These are phyloP conservation scores for Penstemon davidsonii DNA, from an alignment of 257 asterid species.

Conservation along the genomic window DNA sequence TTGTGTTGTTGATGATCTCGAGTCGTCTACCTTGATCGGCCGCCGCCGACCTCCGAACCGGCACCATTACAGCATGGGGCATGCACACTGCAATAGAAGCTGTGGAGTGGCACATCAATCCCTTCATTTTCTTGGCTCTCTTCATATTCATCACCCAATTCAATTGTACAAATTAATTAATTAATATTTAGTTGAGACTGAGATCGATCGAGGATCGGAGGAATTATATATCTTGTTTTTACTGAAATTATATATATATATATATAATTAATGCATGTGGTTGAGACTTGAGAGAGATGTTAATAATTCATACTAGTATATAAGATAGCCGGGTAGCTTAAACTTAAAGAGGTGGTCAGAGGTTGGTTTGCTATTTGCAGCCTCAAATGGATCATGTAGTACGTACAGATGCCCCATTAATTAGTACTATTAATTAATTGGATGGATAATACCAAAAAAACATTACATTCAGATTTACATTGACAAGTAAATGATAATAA, in stretches of 20 bases:
- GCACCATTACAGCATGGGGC: slow-evolving; percentile 35
- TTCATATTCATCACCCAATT: slow-evolving; percentile 35
- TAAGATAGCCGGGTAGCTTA: too few relatives aligned
- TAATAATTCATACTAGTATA: too few relatives aligned
- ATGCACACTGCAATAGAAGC: slow-evolving; percentile 62
- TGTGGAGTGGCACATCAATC: slow-evolving; percentile 61
- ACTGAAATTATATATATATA: too few relatives aligned
- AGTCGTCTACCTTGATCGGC: slow-evolving; percentile 24
- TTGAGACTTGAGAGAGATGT: too few relatives aligned
- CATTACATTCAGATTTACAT: too few relatives aligned
- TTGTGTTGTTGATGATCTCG: slow-evolving; percentile 26
- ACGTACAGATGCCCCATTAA: neutral
- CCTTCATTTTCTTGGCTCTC: slow-evolving; percentile 55
- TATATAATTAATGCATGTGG: too few relatives aligned
- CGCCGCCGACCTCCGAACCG: slow-evolving; percentile 39
- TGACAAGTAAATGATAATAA: too few relatives aligned
- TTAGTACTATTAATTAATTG: too few relatives aligned
- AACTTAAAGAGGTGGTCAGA: neutral
- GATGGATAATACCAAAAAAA: too few relatives aligned
- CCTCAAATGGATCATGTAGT: neutral
- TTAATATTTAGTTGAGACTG: too few relatives aligned
- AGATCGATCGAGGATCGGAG: too few relatives aligned
- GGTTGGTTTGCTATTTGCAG: slow-evolving; percentile 17
- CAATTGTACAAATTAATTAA: neutral
- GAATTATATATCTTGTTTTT: too few relatives aligned